phyloP scores from a whole-genome alignment of 495 filamentous ascomycete species.

The Mytilinidion resinicola region DNA sequence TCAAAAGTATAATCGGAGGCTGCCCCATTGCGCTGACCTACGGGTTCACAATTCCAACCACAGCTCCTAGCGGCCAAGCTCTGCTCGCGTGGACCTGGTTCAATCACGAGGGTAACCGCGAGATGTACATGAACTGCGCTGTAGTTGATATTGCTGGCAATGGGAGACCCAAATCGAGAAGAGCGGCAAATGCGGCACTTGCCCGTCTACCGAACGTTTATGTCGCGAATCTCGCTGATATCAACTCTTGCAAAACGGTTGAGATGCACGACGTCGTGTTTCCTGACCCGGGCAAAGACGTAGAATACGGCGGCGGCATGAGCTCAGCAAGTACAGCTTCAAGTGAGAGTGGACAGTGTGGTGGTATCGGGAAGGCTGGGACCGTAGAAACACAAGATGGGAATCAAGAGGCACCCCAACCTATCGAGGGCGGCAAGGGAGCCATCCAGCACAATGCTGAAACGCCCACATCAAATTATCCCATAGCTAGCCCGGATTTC shows the following conservation, averaged over 20 bases:
- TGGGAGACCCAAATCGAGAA: neutral
- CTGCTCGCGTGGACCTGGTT: conserved; percentile 60
- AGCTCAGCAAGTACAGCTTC: conserved; percentile 5
- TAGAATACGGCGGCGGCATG: conserved; percentile 36
- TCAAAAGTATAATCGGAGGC: conserved; percentile 58
- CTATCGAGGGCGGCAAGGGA: too few relatives aligned
- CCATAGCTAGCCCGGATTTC: too few relatives aligned
- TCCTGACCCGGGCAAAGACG: conserved; percentile 65
- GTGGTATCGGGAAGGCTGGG: neutral
- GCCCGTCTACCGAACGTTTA: conserved; percentile 49
- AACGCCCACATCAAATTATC: too few relatives aligned
- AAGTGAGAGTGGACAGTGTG: neutral
- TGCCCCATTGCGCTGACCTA: conserved; percentile 52
- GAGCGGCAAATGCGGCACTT: conserved; percentile 25
- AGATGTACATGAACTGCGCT: conserved; percentile 39
- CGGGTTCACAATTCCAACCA: conserved; percentile 57
- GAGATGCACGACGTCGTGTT: conserved; percentile 56
- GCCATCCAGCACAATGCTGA: too few relatives aligned
- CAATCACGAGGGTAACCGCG: conserved; percentile 61
- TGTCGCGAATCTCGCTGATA: conserved; percentile 49
- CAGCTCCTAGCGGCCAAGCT: conserved; percentile 51
- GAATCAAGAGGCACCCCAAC: too few relatives aligned
- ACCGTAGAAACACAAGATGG: too few relatives aligned
- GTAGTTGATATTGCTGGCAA: conserved; percentile 22
- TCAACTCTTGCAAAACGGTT: conserved; percentile 45